Percentiles rank a stretch among this genome's conserved stretches.
Evolutionary conservation across 768 basidiomycete species (phyloP).

Genomic region (Galerina sulciceps): DNA sequence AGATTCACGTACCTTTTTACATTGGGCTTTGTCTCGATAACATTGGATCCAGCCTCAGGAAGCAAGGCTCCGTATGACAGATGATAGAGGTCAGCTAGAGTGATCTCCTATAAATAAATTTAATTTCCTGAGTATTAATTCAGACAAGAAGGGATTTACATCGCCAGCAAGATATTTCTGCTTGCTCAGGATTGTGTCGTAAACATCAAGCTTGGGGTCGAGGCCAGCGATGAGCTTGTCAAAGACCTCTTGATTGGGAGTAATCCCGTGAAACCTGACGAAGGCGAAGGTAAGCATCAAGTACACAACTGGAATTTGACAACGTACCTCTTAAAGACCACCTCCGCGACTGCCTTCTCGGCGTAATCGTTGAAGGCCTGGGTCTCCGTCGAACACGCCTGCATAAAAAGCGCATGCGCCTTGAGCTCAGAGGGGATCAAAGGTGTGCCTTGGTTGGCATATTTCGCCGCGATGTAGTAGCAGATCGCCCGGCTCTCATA

Average conservation of each 20-base stretch:
- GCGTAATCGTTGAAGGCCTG: slow-evolving; percentile 53
- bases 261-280: slow-evolving; percentile 14
- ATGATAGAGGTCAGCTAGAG: slow-evolving; percentile 53
- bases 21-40: slow-evolving; percentile 47
- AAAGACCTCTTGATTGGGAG: slow-evolving; percentile 27
- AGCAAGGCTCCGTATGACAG: slow-evolving; percentile 43
- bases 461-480: slow-evolving; percentile 62
- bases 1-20: slow-evolving; percentile 39
- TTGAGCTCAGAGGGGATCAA: slow-evolving; percentile 56
- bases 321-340: slow-evolving; percentile 47
- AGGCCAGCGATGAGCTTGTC: slow-evolving; percentile 34
- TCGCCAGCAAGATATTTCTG: slow-evolving; percentile 60
- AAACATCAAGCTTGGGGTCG: slow-evolving; percentile 48
- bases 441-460: slow-evolving; percentile 49
- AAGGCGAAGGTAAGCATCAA: neutral
- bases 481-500: slow-evolving; percentile 67
- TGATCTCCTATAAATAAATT: slow-evolving; percentile 36
- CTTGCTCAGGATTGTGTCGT: slow-evolving; percentile 57
- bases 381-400: slow-evolving; percentile 54
- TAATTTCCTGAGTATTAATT: neutral
- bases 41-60: slow-evolving; percentile 26
- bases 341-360: slow-evolving; percentile 45
- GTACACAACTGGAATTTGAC: too few relatives aligned
- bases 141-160: slow-evolving; percentile 32
- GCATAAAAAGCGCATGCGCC: slow-evolving; percentile 45